Evolutionary conservation across 169 alveolate genomes (phyloP), one percentile per base, ranked within the genome.

Genomic region (Plasmodium malariae): DNA sequence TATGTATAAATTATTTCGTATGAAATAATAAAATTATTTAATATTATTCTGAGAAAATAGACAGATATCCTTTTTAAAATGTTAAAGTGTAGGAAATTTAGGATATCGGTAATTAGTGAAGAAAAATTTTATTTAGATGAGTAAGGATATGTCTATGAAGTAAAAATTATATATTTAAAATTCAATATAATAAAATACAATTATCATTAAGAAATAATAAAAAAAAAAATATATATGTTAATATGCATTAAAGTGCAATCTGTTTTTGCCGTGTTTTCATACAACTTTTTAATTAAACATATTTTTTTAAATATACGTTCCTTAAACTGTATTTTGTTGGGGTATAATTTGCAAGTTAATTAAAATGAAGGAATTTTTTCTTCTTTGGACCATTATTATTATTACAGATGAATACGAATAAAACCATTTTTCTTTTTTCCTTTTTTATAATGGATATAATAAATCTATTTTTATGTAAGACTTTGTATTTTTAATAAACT

Each of bases 211-310:
- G 43, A 67, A 65, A 36, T 4, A 32, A 17, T 24, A 19, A 36
- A 67, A 67, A 67, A 67, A 26, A 49, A 49, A 34, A 21, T 49
- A 36, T 14, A 17, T n/a, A 28, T 67, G 43, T 9, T 37, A 9
- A 36, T 67, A 37, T 67, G 74, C 74, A 67, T 37, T 37, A 32
- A 36, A 67, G 74, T 67, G 74, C 74, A 67, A 17, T 48, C 28
- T 26, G 37, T 3, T 32, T 67, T 37, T 34, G 34, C 0, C 55
- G 26, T 12, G 36, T 36, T 21, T 40, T 67, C 36, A 9, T 26
- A 48, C 74, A 67, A 9, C 48, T 67, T 67, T 36, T 11, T 67
- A 67, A 37, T 67, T 67, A 17, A 21, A 12, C n/a, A 12, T 67
- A 32, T 32, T 32, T 65, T 65, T 26, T 40, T 0, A 34, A 67